A percentile compares a stretch with the other conserved stretches of the same genome.
Evolutionary conservation across 2,329 filamentous ascomycete species (phyloP).

Genomic region (Podosphaera xanthii): DNA sequence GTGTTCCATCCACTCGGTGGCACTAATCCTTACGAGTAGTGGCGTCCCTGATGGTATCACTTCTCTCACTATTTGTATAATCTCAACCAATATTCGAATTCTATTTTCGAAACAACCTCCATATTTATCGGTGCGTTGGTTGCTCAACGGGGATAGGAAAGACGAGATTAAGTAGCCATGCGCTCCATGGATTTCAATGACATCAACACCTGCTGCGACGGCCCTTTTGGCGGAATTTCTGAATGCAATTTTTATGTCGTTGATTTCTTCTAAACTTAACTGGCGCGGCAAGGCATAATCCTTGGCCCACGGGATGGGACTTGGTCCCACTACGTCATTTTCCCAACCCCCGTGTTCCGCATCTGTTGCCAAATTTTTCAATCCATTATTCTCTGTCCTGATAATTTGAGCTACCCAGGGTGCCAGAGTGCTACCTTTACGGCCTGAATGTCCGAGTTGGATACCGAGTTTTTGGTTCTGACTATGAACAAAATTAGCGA

Average conservation of each 20-base stretch:
- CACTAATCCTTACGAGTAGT: slow-evolving; percentile 35
- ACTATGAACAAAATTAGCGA: slow-evolving; percentile 22
- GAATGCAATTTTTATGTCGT: slow-evolving; percentile 18
- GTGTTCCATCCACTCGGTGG: slow-evolving; percentile 36
- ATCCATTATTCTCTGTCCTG: no score
- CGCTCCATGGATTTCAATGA: slow-evolving; percentile 37
- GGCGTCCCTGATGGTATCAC: slow-evolving; percentile 30
- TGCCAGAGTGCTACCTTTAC: slow-evolving; percentile 18
- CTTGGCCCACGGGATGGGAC: slow-evolving; percentile 33
- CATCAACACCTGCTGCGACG: slow-evolving; percentile 31
- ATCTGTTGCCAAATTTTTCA: slow-evolving; percentile 20
- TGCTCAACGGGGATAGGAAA: slow-evolving; percentile 37
- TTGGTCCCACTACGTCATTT: slow-evolving; percentile 28
- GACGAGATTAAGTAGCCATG: slow-evolving; percentile 45
- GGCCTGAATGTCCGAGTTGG: slow-evolving; percentile 42
- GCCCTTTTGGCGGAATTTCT: slow-evolving; percentile 17
- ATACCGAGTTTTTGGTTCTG: slow-evolving; percentile 43
- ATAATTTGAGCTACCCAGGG: slow-evolving; percentile 13
- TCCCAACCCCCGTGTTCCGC: slow-evolving; percentile 31
- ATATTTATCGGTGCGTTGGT: slow-evolving; percentile 39
- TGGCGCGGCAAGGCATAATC: slow-evolving; percentile 29
- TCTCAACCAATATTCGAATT: slow-evolving; percentile 32
- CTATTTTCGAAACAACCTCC: slow-evolving; percentile 44
- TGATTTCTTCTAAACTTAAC: slow-evolving; percentile 15
- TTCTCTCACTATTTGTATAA: slow-evolving; percentile 25